Evolutionary conservation across 1,139 yeast genomes (phyloP).

Genomic region (Pichia norvegensis): DNA sequence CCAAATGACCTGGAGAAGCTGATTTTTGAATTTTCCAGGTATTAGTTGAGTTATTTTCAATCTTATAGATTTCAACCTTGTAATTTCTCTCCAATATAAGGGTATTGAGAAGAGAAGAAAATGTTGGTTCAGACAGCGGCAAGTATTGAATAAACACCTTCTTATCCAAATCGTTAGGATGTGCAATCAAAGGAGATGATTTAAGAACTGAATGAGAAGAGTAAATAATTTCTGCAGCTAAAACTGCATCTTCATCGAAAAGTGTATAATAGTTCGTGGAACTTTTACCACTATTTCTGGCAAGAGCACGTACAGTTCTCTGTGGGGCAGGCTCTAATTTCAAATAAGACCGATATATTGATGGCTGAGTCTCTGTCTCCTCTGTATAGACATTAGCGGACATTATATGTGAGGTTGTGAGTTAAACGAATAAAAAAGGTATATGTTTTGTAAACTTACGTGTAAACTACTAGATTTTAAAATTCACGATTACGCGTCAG

Average conservation of each 20-base stretch:
- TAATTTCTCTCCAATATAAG: slow-evolving; percentile 64
- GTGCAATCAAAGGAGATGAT: slow-evolving; percentile 35
- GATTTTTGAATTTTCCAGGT: slow-evolving; percentile 49
- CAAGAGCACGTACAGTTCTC: slow-evolving; percentile 12
- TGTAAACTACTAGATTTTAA: too few species aligned
- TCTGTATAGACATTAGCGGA: slow-evolving; percentile 13
- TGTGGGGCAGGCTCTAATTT: slow-evolving; percentile 8
- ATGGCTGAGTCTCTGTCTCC: slow-evolving; percentile 13
- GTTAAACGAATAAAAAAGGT: background rate
- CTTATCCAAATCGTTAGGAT: slow-evolving; percentile 19
- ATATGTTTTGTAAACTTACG: too few species aligned
- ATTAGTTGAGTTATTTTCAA: slow-evolving; percentile 29
- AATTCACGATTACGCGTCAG: too few species aligned
- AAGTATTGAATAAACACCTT: slow-evolving; percentile 44
- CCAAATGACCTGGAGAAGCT: slow-evolving; percentile 90
- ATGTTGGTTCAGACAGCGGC: slow-evolving; percentile 69
- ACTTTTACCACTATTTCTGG: slow-evolving; percentile 9
- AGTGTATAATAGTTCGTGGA: slow-evolving; percentile 45
- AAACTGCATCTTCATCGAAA: slow-evolving; percentile 64
- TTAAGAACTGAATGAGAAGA: slow-evolving; percentile 78
- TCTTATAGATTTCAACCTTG: slow-evolving; percentile 66
- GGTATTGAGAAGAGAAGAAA: slow-evolving; percentile 55
- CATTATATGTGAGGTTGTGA: slow-evolving; percentile 2
- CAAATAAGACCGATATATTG: slow-evolving; percentile 13
- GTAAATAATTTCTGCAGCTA: slow-evolving; percentile 76